Evolutionary conservation across 495 filamentous ascomycete species (phyloP).

Genomic region (Corynascus novoguineensis): DNA sequence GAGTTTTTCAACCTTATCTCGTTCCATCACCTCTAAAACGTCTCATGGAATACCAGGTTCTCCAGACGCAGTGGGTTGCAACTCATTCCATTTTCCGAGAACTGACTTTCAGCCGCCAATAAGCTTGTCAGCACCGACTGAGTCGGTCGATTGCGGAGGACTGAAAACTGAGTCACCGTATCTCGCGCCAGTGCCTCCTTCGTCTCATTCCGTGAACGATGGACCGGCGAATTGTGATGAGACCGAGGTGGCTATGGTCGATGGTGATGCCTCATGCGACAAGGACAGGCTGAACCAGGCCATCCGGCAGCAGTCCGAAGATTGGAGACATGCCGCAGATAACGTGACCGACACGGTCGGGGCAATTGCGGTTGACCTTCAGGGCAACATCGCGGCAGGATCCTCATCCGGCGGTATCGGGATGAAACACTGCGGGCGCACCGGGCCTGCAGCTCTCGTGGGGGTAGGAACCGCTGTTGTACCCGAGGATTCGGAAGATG

Average conservation of each 20-base stretch:
- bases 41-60: not conserved
- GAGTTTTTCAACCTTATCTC: conserved; percentile 6
- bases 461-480: conserved; percentile 84
- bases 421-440: conserved; percentile 88
- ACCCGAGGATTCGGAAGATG: conserved; percentile 54
- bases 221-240: conserved; percentile 17
- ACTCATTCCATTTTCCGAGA: conserved; percentile 10
- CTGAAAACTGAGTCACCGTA: conserved; percentile 16
- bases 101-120: conserved; percentile 19
- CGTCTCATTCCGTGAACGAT: conserved; percentile 20
- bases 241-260: conserved; percentile 4
- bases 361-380: conserved; percentile 81
- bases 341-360: conserved; percentile 87
- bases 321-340: conserved; percentile 35
- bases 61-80: conserved; percentile 8
- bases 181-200: not conserved
- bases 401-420: conserved; percentile 98
- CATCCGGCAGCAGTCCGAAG: not conserved
- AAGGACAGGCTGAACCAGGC: not conserved
- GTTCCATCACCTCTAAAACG: not conserved
- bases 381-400: conserved; percentile 87
- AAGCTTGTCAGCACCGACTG: conserved; percentile 8
- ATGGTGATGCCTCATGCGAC: conserved; percentile 5
- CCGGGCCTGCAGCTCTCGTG: conserved; percentile 88
- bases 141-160: conserved; percentile 16